Percentiles rank a stretch among this genome's conserved stretches.
phyloP scores from a whole-genome alignment of 2,329 filamentous ascomycete species.

The Cyclaneusma minus region DNA sequence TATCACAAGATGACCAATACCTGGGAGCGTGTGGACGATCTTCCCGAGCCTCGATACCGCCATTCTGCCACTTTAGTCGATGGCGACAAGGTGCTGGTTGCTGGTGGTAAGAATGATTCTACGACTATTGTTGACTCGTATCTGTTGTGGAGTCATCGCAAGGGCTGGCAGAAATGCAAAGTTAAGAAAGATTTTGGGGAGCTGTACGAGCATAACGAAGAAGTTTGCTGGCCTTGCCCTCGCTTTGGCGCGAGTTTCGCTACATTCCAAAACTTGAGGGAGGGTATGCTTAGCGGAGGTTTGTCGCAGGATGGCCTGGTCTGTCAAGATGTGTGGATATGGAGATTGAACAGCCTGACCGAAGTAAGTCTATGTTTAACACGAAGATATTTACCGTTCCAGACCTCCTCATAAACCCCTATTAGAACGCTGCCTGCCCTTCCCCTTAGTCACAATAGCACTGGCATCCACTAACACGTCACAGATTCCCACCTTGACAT shows the following conservation, averaged over 20 bases:
- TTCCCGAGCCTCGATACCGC: constrained; percentile 61
- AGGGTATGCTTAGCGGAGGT: constrained; percentile 58
- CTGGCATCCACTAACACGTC: too few relatives aligned
- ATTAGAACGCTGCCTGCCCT: too few relatives aligned
- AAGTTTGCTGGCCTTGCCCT: too few relatives aligned
- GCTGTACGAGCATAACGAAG: neutral
- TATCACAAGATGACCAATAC: constrained; percentile 32
- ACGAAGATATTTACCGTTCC: constrained; percentile 1
- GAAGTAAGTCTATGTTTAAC: constrained; percentile 2
- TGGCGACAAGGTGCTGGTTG: constrained; percentile 30
- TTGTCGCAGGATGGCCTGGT: constrained; percentile 50
- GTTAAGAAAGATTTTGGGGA: neutral
- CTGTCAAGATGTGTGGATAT: constrained; percentile 45
- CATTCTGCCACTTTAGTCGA: constrained; percentile 44
- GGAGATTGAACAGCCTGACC: constrained; percentile 25
- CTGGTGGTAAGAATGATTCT: constrained; percentile 16
- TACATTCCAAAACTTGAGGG: constrained; percentile 19
- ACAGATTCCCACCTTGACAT: too few relatives aligned
- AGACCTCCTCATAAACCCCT: neutral
- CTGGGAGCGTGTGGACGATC: constrained; percentile 49
- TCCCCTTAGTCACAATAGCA: too few relatives aligned
- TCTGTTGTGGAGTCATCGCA: constrained; percentile 14
- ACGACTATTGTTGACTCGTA: constrained; percentile 8
- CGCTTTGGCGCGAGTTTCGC: constrained; percentile 12
- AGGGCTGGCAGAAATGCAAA: constrained; percentile 15